Base-by-base conservation (phyloP, 768 basidiomycete species). In the Rhodosporidiobolus sp. region DNA sequence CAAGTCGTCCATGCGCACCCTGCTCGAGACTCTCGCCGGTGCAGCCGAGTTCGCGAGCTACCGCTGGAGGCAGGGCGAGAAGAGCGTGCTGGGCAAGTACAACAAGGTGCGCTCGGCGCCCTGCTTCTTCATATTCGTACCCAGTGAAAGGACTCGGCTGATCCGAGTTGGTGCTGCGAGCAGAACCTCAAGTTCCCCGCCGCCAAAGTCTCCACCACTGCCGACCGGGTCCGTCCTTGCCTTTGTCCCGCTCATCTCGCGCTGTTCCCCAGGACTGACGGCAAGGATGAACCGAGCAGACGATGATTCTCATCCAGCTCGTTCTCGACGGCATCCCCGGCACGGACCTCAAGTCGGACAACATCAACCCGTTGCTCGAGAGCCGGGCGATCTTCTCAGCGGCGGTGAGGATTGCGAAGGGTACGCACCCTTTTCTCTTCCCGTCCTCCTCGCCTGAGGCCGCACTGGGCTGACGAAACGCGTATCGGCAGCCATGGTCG, bases 131-230 rank as follows among this genome's bases (percentile, higher is more conserved):
- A 0, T 20, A 12, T 24, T 26, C n/a, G 5, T 22, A 32, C 16
- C 1, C 43, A 12, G 8, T 12, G 30, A 46, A 28, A 9, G 64
- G 43, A 28, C n/a, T 32, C 34, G 71, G 61, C 66, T 72, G n/a
- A 70, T n/a, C n/a, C 9, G 32, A 52, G 50, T n/a, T 35, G 8
- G 7, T 9, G 1, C 3, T 61, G 71, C 19, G 59, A 43, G 67
- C 83, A 84, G n/a, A 92, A 92, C 71, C 90, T 94, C 68, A 88
- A 92, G 3, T 96, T 87, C 80, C 84, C 86, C 55, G 80, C 89
- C 9, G 88, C 87, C 70, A 94, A 90, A 88, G 90, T 48, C 84
- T 90, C 53, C 82, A 92, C 28, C 86, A 87, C 24, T 87, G 89
- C 5, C 85, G 94, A 72, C 87, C 89, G 43, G 82, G 78, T 94